Evolutionary conservation across 108 stramenopile genomes (phyloP).

Genomic region (Epipyxis sp.): DNA sequence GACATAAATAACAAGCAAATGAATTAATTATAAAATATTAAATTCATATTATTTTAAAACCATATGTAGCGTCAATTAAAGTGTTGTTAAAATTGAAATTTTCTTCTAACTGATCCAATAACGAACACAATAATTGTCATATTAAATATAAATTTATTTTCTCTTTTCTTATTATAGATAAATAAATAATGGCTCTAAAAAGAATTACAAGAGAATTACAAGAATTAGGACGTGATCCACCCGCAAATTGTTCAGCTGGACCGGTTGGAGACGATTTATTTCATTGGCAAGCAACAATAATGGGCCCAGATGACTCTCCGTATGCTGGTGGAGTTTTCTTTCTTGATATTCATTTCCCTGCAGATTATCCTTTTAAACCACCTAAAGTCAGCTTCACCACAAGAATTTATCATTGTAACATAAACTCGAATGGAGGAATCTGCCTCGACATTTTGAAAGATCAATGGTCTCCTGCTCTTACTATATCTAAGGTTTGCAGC

Average conservation of each 20-base stretch:
- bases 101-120: too few relatives aligned
- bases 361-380: conserved; percentile 94
- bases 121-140: too few relatives aligned
- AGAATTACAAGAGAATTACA: conserved; percentile 82
- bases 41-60: too few relatives aligned
- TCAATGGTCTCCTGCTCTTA: conserved; percentile 98
- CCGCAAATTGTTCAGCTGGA: conserved; percentile 97
- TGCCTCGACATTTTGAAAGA: conserved; percentile 99
- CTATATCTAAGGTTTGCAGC: conserved; percentile 77
- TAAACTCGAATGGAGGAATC: conserved; percentile 96
- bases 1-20: too few relatives aligned
- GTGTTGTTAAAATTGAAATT: too few relatives aligned
- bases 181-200: conserved; percentile 49
- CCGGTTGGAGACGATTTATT: conserved; percentile 98
- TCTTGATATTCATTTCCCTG: conserved; percentile 92
- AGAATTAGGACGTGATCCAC: conserved; percentile 96
- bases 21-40: too few relatives aligned
- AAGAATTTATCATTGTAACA: conserved; percentile 96
- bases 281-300: conserved; percentile 96
- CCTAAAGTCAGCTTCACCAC: conserved; percentile 95
- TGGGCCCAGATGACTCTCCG: conserved; percentile 95
- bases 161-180: not conserved
- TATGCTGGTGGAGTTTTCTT: conserved; percentile 95
- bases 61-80: too few relatives aligned
- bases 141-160: not conserved